Conservation (phyloP, 176 grass and related monocot species). For the Melocanna baccifera region DNA sequence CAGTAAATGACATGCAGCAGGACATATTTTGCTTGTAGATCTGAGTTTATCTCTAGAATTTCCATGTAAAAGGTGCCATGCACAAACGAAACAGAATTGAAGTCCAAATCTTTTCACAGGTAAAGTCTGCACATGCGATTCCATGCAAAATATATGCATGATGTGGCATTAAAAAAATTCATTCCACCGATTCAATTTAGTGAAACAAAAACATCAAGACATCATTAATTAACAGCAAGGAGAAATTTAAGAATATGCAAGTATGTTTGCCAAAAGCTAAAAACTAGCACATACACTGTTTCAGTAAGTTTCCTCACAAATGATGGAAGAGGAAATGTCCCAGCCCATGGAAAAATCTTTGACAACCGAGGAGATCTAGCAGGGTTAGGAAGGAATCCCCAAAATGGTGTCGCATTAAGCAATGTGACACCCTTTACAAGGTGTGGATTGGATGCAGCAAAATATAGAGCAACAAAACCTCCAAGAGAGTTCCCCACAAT, state of each 20-base stretch:
- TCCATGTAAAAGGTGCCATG: background rate
- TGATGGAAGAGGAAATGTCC: constrained; percentile 91
- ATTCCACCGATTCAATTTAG: background rate
- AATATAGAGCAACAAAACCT: constrained; percentile 78
- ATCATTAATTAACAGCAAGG: background rate
- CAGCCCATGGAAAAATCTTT: constrained; percentile 83
- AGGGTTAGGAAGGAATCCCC: constrained; percentile 94
- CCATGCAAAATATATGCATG: background rate
- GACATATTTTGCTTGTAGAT: background rate
- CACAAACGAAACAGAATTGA: background rate
- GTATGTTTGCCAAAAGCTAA: background rate
- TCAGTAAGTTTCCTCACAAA: constrained; percentile 75
- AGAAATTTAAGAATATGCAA: background rate
- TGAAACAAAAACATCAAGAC: background rate
- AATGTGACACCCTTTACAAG: constrained; percentile 90
- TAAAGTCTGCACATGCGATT: background rate
- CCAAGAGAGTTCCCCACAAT: constrained; percentile 95
- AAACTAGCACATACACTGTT: constrained; percentile 62
- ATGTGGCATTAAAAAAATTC: background rate
- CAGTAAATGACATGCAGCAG: background rate
- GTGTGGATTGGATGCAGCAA: constrained; percentile 69
- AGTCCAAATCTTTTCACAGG: background rate
- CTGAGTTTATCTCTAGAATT: background rate
- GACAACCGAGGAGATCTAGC: constrained; percentile 69
- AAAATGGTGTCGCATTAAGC: constrained; percentile 97